phyloP scores from a whole-genome alignment of 139 green algal genomes.

The Ettlia oleoabundans region DNA sequence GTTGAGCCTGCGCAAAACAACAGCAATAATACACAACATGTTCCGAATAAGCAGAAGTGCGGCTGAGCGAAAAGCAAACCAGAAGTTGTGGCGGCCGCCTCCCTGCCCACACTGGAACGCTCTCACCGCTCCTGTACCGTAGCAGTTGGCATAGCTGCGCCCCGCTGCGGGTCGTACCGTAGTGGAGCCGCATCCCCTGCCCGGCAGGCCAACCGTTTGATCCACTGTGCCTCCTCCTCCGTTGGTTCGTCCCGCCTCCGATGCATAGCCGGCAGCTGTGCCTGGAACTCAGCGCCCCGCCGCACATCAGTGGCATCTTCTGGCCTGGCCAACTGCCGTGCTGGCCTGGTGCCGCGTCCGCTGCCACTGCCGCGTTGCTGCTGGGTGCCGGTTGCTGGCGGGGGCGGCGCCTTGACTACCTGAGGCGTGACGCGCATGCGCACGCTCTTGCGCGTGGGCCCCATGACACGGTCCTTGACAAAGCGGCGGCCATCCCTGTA shows the following conservation, averaged over 20 bases:
- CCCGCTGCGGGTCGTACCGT: not conserved
- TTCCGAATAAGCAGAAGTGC: not conserved
- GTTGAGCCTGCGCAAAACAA: too few species aligned
- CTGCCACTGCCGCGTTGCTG: not conserved
- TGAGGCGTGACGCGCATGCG: not conserved
- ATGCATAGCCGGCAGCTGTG: conserved; percentile 10
- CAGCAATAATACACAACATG: too few species aligned
- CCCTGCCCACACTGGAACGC: not conserved
- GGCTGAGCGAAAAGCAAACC: not conserved
- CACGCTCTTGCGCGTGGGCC: conserved; percentile 10
- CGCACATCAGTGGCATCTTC: conserved; percentile 26
- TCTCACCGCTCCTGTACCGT: conserved; percentile 2
- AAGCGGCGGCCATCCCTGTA: conserved; percentile 23
- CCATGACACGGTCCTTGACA: not conserved
- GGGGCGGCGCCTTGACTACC: not conserved
- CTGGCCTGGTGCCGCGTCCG: not conserved
- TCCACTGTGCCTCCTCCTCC: conserved; percentile 24
- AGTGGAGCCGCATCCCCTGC: not conserved
- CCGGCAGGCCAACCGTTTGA: not conserved
- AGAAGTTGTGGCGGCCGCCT: not conserved
- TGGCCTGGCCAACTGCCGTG: conserved; percentile 7
- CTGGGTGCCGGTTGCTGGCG: not conserved
- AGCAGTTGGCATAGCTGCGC: not conserved
- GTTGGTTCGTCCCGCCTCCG: not conserved
- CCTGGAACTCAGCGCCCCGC: conserved; percentile 21